Conservation (phyloP, 2,329 filamentous ascomycete species). For the Sclerotinia sclerotiorum region DNA sequence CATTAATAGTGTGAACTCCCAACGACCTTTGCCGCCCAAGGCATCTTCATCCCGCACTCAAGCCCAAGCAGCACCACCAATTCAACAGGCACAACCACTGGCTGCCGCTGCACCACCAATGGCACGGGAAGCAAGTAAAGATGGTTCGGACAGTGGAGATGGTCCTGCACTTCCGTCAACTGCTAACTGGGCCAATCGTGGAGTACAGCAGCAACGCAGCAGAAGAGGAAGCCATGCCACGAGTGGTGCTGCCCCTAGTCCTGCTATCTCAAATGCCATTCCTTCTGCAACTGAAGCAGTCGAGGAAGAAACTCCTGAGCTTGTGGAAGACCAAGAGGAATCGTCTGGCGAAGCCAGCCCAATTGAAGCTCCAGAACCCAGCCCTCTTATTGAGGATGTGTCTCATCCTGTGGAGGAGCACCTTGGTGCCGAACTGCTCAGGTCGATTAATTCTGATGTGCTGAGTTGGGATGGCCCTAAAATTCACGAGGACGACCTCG, state of each 20-base stretch:
- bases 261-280: slow-evolving; percentile 64
- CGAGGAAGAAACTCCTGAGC: slow-evolving; percentile 43
- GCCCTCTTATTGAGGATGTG: slow-evolving; percentile 25
- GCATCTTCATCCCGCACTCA: slow-evolving; percentile 55
- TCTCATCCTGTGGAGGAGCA: slow-evolving; percentile 31
- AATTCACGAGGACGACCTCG: slow-evolving; percentile 45
- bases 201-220: slow-evolving; percentile 59
- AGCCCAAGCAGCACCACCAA: slow-evolving; percentile 42
- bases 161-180: slow-evolving; percentile 89
- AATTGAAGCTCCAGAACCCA: slow-evolving; percentile 18
- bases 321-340: slow-evolving; percentile 20
- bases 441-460: slow-evolving; percentile 50
- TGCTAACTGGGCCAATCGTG: slow-evolving; percentile 84
- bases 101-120: slow-evolving; percentile 59
- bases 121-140: slow-evolving; percentile 74
- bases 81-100: slow-evolving; percentile 39
- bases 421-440: slow-evolving; percentile 45
- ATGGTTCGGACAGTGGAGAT: slow-evolving; percentile 72
- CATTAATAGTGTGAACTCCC: slow-evolving; percentile 85
- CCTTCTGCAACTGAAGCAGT: slow-evolving; percentile 54
- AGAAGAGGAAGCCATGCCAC: slow-evolving; percentile 77
- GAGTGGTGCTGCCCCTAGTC: slow-evolving; percentile 78
- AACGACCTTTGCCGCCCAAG: slow-evolving; percentile 59
- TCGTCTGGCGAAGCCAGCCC: slow-evolving; percentile 23
- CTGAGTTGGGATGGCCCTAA: slow-evolving; percentile 49